A percentile compares a stretch with the other conserved stretches of the same genome.
Evolutionary conservation across 192 early-diverging fungal genomes (phyloP).

Genomic region (Helicostylum pulchrum): DNA sequence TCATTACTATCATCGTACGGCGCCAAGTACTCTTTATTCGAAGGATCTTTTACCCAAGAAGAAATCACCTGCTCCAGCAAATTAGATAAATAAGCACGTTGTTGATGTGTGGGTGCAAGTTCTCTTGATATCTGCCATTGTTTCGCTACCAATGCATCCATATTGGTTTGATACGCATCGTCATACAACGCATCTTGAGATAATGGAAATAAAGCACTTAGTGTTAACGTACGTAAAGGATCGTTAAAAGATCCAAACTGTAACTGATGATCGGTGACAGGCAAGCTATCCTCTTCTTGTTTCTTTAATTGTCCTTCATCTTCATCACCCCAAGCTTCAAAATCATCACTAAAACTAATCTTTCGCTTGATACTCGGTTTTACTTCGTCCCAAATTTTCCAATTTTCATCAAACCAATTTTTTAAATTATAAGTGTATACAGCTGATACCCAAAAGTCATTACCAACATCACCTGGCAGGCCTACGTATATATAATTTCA

Average conservation of each 20-base stretch:
- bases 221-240: constrained; percentile 45
- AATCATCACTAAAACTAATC: constrained; percentile 12
- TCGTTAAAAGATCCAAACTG: constrained; percentile 56
- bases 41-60: constrained; percentile 47
- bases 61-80: constrained; percentile 42
- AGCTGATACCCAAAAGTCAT: constrained; percentile 20
- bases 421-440: constrained; percentile 51
- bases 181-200: constrained; percentile 37
- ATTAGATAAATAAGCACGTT: constrained; percentile 38
- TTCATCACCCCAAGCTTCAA: constrained; percentile 14
- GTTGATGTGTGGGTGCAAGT: constrained; percentile 42
- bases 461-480: neutral
- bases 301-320: constrained; percentile 15
- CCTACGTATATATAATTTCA: neutral
- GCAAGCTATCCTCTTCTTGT: neutral
- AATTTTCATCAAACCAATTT: constrained; percentile 56
- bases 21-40: constrained; percentile 21
- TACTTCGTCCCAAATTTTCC: constrained; percentile 40
- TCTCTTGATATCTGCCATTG: constrained; percentile 40
- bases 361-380: neutral
- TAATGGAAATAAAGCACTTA: constrained; percentile 46
- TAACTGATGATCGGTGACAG: constrained; percentile 19
- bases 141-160: constrained; percentile 51
- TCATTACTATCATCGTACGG: constrained; percentile 23
- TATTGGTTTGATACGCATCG: constrained; percentile 37